phyloP scores from a whole-genome alignment of 768 basidiomycete genomes.

The Termitomyces eurrhizus region DNA sequence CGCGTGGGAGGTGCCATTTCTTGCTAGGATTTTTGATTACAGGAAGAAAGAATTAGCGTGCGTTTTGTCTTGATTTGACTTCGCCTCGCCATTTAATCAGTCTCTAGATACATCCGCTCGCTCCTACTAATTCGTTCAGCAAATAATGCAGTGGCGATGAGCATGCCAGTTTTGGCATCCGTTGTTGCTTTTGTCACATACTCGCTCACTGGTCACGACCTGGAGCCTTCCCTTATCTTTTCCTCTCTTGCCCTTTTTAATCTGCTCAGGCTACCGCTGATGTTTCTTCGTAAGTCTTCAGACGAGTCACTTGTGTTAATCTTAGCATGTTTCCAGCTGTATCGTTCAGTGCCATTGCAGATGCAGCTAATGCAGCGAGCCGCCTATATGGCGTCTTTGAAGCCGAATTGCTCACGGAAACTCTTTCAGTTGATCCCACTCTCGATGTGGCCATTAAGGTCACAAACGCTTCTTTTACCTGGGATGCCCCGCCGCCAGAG shows the following conservation, averaged over 20 bases:
- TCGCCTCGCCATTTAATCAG: background rate
- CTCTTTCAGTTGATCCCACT: slow-evolving; percentile 46
- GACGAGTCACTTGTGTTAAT: background rate
- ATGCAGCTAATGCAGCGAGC: slow-evolving; percentile 75
- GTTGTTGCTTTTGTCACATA: slow-evolving; percentile 78
- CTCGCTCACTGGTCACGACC: slow-evolving; percentile 61
- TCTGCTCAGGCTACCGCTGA: slow-evolving; percentile 75
- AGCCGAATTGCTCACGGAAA: slow-evolving; percentile 70
- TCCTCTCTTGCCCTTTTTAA: slow-evolving; percentile 84
- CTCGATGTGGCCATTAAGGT: slow-evolving; percentile 66
- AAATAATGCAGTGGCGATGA: slow-evolving; percentile 64
- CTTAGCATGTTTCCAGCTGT: slow-evolving; percentile 38
- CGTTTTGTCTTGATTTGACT: slow-evolving; percentile 9
- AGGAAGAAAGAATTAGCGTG: slow-evolving; percentile 70
- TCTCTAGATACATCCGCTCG: slow-evolving; percentile 55
- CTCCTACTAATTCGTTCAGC: slow-evolving; percentile 63
- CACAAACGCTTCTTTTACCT: slow-evolving; percentile 71
- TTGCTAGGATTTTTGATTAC: slow-evolving; percentile 66
- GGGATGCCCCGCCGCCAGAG: slow-evolving; percentile 75
- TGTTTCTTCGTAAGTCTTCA: slow-evolving; percentile 53
- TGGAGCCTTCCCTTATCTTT: slow-evolving; percentile 74
- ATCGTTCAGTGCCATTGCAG: slow-evolving; percentile 75
- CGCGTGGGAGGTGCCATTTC: slow-evolving; percentile 82
- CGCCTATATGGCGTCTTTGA: slow-evolving; percentile 81
- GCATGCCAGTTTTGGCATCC: slow-evolving; percentile 74